Base-by-base conservation (phyloP, 345 rosid genomes). In the Linum tenue region DNA sequence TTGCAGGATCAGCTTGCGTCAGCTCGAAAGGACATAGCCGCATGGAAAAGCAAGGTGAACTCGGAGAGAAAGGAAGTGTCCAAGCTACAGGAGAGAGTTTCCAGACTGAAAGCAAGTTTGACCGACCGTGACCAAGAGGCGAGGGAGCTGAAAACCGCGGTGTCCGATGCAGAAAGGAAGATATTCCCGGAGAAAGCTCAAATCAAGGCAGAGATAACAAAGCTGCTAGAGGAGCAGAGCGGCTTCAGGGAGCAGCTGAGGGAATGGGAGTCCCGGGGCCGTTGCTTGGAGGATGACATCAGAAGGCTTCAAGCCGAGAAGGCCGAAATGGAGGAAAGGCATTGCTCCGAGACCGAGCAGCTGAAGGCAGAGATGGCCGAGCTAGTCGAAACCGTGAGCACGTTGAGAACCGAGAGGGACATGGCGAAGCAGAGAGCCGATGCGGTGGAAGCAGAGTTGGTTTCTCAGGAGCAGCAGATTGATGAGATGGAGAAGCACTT, bases 131-230 rank as follows among this genome's bases (percentile, higher is more conserved):
- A 79, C 68, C 66, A 43, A 39, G 79, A 77, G 73, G 60, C 77
- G 9, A 57, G 63, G 44, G 81, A 76, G 11, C 67, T 87, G 61
- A 78, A 77, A 76, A 60, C 56, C 17, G 79, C 76, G 9, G 68
- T 79, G 50, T 81, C 76, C 41, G 86, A 84, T 57, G 78, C 81
- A n/a, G 78, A 76, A 69, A 55, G 73, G 67, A 83, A 75, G 59
- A 84, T 83, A 62, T 73, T 76, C 56, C 65, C 71, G 11, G 96
- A 86, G 42, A 87, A 78, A 70, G 81, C 80, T 16, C 83, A 79
- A 39, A 64, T 89, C 65, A 85, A 81, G 70, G 71, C 67, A 53
- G 83, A 84, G 43, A 76, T 79, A 55, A 57, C 75, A 37, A 65
- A 65, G 51, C 57, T 83, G 75, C 67, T 76, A 70, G 87, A 78